Evolutionary conservation across 2,329 filamentous ascomycete species (phyloP).

Genomic region (Aureobasidium sp.): DNA sequence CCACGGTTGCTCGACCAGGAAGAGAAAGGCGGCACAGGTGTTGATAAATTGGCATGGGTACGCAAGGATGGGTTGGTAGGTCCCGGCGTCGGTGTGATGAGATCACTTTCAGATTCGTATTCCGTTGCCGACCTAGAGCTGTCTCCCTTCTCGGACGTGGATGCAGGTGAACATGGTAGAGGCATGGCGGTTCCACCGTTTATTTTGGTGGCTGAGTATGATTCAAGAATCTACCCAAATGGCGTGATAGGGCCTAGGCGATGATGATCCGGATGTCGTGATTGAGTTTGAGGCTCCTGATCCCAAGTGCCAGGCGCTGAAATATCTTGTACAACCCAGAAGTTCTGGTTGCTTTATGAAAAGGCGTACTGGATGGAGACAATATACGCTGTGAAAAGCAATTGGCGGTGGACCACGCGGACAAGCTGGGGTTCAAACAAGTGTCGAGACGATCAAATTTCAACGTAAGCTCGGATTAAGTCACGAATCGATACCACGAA

Average conservation of each 20-base stretch:
- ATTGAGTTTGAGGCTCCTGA: neutral
- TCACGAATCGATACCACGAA: slow-evolving; percentile 24
- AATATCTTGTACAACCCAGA: neutral
- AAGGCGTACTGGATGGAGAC: neutral
- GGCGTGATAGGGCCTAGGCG: slow-evolving; percentile 8
- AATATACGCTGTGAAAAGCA: neutral
- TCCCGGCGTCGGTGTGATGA: slow-evolving; percentile 29
- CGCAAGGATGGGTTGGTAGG: slow-evolving; percentile 25
- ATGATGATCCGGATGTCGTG: slow-evolving; percentile 8
- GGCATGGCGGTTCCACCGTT: slow-evolving; percentile 17
- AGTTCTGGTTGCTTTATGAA: neutral
- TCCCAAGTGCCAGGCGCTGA: neutral
- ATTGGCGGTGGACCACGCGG: slow-evolving; percentile 15
- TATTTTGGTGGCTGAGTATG: neutral
- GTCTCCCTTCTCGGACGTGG: slow-evolving; percentile 23
- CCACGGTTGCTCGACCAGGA: slow-evolving; percentile 14
- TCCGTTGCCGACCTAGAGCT: slow-evolving; percentile 22
- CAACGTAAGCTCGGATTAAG: slow-evolving; percentile 16
- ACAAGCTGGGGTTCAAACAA: neutral
- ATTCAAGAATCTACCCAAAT: neutral
- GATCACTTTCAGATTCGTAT: slow-evolving; percentile 25
- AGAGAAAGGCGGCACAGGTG: slow-evolving; percentile 15
- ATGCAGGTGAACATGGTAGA: slow-evolving; percentile 29
- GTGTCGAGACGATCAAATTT: slow-evolving; percentile 4
- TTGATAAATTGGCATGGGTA: slow-evolving; percentile 22